Evolutionary conservation across 2,329 filamentous ascomycete genomes (phyloP).

Genomic region (Fusarium circinatum): DNA sequence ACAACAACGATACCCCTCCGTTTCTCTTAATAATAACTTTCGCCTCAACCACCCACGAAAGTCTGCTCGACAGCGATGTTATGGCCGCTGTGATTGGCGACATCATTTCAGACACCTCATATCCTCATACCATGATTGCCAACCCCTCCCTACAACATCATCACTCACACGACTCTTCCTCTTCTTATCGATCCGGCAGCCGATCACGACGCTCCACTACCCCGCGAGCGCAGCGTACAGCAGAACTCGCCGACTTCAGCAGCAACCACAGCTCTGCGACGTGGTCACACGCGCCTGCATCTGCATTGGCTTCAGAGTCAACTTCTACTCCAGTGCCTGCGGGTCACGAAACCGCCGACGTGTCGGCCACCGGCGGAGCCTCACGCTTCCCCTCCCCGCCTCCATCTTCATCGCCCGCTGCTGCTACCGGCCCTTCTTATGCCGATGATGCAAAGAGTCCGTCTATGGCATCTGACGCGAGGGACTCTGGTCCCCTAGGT

Average conservation of each 20-base stretch:
- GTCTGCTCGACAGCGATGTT: conserved; percentile 51
- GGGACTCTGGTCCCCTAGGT: conserved; percentile 46
- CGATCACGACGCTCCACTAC: conserved; percentile 46
- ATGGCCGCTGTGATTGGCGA: conserved; percentile 76
- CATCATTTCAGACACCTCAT: conserved; percentile 76
- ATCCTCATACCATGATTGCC: conserved; percentile 77
- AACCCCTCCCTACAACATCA: conserved; percentile 60
- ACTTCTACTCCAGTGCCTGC: conserved; percentile 36
- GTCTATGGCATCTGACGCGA: conserved; percentile 61
- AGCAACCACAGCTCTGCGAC: conserved; percentile 23
- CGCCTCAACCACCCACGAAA: conserved; percentile 7
- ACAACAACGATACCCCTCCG: conserved; percentile 36
- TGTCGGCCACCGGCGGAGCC: conserved; percentile 52
- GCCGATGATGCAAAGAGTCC: conserved; percentile 55
- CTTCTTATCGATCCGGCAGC: conserved; percentile 45
- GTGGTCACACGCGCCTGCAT: conserved; percentile 32
- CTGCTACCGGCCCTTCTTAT: conserved; percentile 49
- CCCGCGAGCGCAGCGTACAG: conserved; percentile 42
- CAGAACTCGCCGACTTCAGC: conserved; percentile 35
- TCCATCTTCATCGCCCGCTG: conserved; percentile 62
- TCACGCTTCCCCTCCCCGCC: conserved; percentile 65
- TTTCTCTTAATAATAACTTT: conserved; percentile 27
- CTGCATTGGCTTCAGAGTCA: conserved; percentile 33
- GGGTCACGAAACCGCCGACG: conserved; percentile 39
- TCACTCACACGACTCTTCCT: conserved; percentile 53